Evolutionary conservation across 1,284 basidiomycete species (phyloP), one percentile per base, ranked within the genome.

Genomic region (Sanguinoderma infundibulare): DNA sequence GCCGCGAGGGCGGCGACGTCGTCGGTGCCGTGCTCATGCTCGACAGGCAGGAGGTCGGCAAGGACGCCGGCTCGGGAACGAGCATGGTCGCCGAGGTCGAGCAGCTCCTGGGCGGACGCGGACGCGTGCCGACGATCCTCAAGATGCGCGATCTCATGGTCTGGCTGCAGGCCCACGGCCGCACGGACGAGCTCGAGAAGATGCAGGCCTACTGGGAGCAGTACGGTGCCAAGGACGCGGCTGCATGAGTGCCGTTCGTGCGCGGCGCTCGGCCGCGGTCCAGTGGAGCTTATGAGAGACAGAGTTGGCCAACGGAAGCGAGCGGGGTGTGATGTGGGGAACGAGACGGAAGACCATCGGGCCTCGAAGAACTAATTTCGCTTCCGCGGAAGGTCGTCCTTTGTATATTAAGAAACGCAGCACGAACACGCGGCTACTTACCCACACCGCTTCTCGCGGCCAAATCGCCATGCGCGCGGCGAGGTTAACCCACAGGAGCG

Each of bases 11-110:
- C 17, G 91, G 94, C 0, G 79, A 90, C 60, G 87, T 98, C 20
- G 92, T 95, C 0, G 97, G 97, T 5, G 93, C 98, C n/a, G 85
- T 98, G 15, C 90, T 96, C 73, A 86, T 92, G 54, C 82, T 99
- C 10, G 95, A 99, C 73, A 81, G 97, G 8, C 92, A 98, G 76
- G 97, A 99, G 77, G 85, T 91, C 17, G 94, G 93, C 0, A 80
- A 84, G 67, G 84, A 87, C n/a, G n/a, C n/a, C n/a, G n/a, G n/a
- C 63, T 46, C 42, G 32, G 88, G 86, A 0, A 69, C 67, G 44
- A 92, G 89, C 67, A 93, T 94, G 2, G 89, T 96, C 20, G 85
- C 89, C 69, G 94, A 98, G 73, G 84, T 99, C n/a, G 92, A 96
- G 73, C 75, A 75, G 53, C 82, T 95, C 53, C 86, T 91, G 44